phyloP scores from a whole-genome alignment of 1,284 basidiomycete species.

The Microbotryum lychnidis-dioicae region DNA sequence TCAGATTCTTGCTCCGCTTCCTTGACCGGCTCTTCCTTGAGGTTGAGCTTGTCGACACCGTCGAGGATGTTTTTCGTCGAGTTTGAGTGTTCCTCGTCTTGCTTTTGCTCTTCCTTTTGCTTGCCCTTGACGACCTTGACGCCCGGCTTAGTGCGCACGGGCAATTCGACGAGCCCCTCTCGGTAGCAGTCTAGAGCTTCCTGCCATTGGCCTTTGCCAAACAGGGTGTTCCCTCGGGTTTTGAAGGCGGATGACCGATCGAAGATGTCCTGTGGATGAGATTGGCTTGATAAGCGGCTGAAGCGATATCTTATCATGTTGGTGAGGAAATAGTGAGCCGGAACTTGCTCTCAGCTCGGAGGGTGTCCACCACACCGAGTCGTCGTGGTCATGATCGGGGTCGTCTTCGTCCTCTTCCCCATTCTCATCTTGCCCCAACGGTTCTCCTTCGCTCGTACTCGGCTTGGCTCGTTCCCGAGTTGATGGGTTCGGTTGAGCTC shows the following conservation, averaged over 20 bases:
- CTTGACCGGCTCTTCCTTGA: not conserved
- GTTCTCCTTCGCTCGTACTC: not conserved
- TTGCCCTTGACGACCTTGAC: slow-evolving; percentile 10
- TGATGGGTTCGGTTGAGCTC: too few species aligned
- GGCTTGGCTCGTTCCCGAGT: too few species aligned
- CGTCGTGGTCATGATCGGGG: not conserved
- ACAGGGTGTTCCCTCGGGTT: slow-evolving; percentile 16
- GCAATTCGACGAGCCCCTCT: slow-evolving; percentile 23
- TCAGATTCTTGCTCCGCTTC: slow-evolving; percentile 6
- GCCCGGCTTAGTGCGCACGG: slow-evolving; percentile 1
- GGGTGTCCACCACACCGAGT: slow-evolving; percentile 14
- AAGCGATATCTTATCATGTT: not conserved
- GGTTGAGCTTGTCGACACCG: not conserved
- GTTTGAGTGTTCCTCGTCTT: not conserved
- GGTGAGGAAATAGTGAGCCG: not conserved
- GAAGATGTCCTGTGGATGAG: slow-evolving; percentile 23
- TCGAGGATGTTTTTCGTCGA: not conserved
- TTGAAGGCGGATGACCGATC: slow-evolving; percentile 11
- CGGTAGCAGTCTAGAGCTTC: slow-evolving; percentile 24
- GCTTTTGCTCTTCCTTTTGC: slow-evolving; percentile 5
- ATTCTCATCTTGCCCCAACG: not conserved
- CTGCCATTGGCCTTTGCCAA: slow-evolving; percentile 21
- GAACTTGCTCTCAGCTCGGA: slow-evolving; percentile 13
- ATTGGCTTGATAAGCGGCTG: not conserved
- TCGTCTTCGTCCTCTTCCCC: not conserved